Base-by-base conservation (phyloP, 164 flowering plant species). In the Pachysandra terminalis region DNA sequence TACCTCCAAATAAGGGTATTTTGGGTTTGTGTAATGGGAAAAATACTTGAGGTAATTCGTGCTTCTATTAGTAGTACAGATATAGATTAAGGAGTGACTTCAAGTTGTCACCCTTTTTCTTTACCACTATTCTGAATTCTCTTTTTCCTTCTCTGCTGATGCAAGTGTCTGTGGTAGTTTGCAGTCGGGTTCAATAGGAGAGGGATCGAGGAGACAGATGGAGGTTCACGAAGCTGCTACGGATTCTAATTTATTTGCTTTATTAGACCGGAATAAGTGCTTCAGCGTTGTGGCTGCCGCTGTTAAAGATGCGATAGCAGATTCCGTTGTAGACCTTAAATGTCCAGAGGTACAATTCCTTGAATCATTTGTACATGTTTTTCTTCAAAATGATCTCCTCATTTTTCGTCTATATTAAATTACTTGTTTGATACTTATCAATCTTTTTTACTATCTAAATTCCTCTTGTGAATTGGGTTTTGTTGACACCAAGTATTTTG, bases 101-200 rank as follows among this genome's bases (percentile, higher is more conserved):
- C n/a, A n/a, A n/a, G n/a, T n/a, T n/a, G n/a, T n/a, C n/a, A n/a
- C n/a, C n/a, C n/a, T n/a, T n/a, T n/a, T n/a, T 32, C 7, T 32
- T 32, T 32, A 32, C 3, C 7, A 32, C 37, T 32, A 32, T 32
- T 32, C 37, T 32, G 37, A 32, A 32, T 32, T 32, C 5, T 32
- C 37, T 32, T 3, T 32, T 3, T 32, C 7, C 7, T 32, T 32
- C n/a, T 32, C 37, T 7, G 3, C 37, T 32, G 37, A 32, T 32
- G 37, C 5, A 32, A 32, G 37, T 32, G 37, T 32, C 37, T 32
- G 37, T 32, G 37, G 61, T 75, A 93, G 98, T 93, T 89, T 85
- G 98, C 96, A 79, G 90, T 89, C 76, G 93, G 90, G 12, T 90
- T 82, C 70, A 88, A 88, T 67, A 82, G 96, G 73, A 86, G 98